Evolutionary conservation across 2,329 filamentous ascomycete species (phyloP).

Genomic region (Ascochyta rabiei): DNA sequence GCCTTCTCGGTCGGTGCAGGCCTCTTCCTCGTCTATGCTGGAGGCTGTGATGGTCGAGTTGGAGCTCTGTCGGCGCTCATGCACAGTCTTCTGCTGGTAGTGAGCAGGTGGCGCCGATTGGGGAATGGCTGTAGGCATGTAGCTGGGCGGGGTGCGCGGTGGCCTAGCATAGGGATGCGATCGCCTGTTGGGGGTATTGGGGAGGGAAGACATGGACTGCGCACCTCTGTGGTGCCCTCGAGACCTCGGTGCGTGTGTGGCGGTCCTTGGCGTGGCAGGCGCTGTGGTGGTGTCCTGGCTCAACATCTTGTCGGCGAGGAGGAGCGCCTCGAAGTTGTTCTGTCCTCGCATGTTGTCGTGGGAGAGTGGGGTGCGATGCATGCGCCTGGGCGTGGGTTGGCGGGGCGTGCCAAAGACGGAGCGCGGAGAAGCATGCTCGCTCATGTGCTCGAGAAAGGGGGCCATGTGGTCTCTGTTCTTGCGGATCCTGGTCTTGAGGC

Average conservation of each 20-base stretch:
- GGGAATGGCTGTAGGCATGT: constrained; percentile 39
- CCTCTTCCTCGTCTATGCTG: constrained; percentile 50
- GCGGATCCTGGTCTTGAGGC: constrained; percentile 81
- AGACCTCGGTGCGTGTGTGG: constrained; percentile 55
- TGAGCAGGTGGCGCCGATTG: constrained; percentile 51
- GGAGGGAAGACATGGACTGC: constrained; percentile 84
- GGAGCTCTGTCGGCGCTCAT: constrained; percentile 68
- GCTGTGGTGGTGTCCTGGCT: constrained; percentile 78
- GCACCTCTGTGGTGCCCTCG: constrained; percentile 73
- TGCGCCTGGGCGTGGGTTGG: constrained; percentile 49
- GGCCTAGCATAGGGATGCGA: constrained; percentile 65
- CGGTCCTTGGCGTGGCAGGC: constrained; percentile 70
- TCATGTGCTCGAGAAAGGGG: constrained; percentile 45
- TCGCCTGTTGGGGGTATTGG: constrained; percentile 70
- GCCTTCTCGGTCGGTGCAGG: constrained; percentile 67
- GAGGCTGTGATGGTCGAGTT: constrained; percentile 61
- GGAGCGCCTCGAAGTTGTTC: constrained; percentile 75
- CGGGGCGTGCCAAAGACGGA: constrained; percentile 55
- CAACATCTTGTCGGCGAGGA: constrained; percentile 75
- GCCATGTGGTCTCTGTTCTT: constrained; percentile 90
- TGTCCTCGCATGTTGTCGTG: constrained; percentile 54
- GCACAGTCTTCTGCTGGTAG: constrained; percentile 38
- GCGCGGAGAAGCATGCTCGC: constrained; percentile 72
- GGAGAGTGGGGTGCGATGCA: constrained; percentile 54
- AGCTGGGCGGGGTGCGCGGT: constrained; percentile 53